phyloP scores from a whole-genome alignment of 2,329 filamentous ascomycete genomes.

The Daldinia eschscholtzii region DNA sequence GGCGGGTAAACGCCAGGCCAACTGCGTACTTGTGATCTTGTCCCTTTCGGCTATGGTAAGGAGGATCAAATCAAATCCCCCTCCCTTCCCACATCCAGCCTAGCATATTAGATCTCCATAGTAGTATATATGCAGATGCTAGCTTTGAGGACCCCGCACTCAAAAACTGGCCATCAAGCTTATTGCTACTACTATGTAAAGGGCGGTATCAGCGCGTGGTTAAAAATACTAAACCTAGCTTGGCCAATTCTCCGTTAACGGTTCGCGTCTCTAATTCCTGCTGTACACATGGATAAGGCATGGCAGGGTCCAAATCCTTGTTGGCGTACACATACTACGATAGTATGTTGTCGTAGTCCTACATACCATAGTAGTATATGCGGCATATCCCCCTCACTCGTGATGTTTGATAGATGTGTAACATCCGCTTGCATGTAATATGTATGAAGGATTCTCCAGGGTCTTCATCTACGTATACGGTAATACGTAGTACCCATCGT shows the following conservation, averaged over 20 bases:
- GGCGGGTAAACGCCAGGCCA: constrained; percentile 20
- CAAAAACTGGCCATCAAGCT: constrained; percentile 24
- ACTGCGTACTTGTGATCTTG: constrained; percentile 18
- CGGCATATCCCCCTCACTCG: constrained; percentile 17
- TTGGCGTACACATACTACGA: constrained; percentile 1
- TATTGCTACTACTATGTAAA: constrained; percentile 10
- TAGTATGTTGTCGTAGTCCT: background rate
- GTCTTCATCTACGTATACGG: constrained; percentile 17
- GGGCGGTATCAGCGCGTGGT: constrained; percentile 42
- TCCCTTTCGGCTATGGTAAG: constrained; percentile 19
- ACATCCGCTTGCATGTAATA: constrained; percentile 17
- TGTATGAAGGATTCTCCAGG: constrained; percentile 31
- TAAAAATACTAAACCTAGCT: constrained; percentile 39
- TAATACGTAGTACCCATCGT: constrained; percentile 16
- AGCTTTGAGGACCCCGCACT: constrained; percentile 40
- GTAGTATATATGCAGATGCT: constrained; percentile 25
- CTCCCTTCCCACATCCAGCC: constrained; percentile 5
- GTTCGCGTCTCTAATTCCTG: constrained; percentile 28
- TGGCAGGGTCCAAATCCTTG: constrained; percentile 39
- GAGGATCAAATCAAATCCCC: constrained; percentile 10
- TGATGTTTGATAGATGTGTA: constrained; percentile 31
- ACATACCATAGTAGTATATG: constrained; percentile 8
- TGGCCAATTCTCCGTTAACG: constrained; percentile 26
- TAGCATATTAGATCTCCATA: constrained; percentile 26
- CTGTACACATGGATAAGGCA: constrained; percentile 16